Evolutionary conservation across 1,284 basidiomycete species (phyloP).

Genomic region (Cryptococcus floricola): DNA sequence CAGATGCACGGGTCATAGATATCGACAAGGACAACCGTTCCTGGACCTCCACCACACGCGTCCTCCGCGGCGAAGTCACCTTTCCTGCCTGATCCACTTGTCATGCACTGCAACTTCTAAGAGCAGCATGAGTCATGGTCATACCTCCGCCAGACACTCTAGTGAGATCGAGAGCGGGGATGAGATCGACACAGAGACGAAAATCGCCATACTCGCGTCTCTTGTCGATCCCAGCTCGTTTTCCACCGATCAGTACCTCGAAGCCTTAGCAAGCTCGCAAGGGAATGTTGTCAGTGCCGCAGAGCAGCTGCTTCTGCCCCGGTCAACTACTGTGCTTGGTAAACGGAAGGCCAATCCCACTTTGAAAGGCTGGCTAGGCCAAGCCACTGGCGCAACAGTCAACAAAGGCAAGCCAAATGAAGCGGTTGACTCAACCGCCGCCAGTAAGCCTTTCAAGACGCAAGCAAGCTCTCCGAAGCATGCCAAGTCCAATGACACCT

Average conservation of each 20-base stretch:
- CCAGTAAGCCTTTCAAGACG: neutral
- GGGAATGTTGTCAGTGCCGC: constrained; percentile 62
- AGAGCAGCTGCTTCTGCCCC: constrained; percentile 50
- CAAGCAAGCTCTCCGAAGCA: constrained; percentile 27
- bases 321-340: constrained; percentile 25
- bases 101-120: neutral
- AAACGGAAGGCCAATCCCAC: constrained; percentile 52
- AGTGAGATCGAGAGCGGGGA: neutral
- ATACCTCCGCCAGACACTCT: neutral
- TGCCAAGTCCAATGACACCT: neutral
- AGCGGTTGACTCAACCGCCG: neutral
- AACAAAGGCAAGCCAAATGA: neutral
- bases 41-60: too few relatives aligned
- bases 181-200: constrained; percentile 26
- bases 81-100: neutral
- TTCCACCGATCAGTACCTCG: constrained; percentile 48
- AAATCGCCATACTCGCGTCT: constrained; percentile 38
- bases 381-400: constrained; percentile 8
- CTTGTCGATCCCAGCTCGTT: constrained; percentile 41
- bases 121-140: neutral
- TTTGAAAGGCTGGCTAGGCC: constrained; percentile 58
- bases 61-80: too few relatives aligned
- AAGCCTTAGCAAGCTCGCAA: constrained; percentile 59
- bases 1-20: neutral
- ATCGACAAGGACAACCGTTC: too few relatives aligned